Conservation (phyloP, 1,284 basidiomycete genomes). For the Bondarzewia mesenterica region DNA sequence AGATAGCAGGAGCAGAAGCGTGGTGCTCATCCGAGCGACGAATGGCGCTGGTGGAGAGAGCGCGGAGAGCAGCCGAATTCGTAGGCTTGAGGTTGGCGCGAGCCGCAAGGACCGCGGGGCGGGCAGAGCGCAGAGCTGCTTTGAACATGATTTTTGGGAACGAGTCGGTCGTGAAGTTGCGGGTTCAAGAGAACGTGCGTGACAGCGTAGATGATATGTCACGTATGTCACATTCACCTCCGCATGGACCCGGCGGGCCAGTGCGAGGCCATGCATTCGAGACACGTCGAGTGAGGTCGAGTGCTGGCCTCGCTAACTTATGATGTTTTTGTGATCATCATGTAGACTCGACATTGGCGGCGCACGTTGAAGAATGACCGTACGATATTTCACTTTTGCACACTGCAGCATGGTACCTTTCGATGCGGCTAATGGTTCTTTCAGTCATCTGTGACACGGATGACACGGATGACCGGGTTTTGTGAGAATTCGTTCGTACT, state of each 20-base stretch:
- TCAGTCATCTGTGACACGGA: no score
- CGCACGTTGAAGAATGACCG: no score
- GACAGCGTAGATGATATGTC: background rate
- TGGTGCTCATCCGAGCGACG: slow-evolving; percentile 42
- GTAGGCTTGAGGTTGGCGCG: slow-evolving; percentile 22
- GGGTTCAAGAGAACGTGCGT: background rate
- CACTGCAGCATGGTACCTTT: no score
- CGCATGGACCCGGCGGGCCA: slow-evolving; percentile 1
- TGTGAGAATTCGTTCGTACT: no score
- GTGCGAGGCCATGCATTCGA: background rate
- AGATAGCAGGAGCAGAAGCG: slow-evolving; percentile 58
- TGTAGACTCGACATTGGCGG: no score
- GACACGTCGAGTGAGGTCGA: background rate
- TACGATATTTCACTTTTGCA: no score
- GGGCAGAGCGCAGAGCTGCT: slow-evolving; percentile 29
- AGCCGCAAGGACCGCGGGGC: slow-evolving; percentile 28
- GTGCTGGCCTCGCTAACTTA: no score
- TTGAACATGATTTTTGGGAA: slow-evolving; percentile 30
- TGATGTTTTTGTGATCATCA: no score
- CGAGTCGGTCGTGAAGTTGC: slow-evolving; percentile 3
- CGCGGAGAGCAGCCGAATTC: slow-evolving; percentile 30
- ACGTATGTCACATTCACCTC: background rate
- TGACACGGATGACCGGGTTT: no score
- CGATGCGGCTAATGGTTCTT: no score
- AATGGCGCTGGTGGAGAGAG: slow-evolving; percentile 47